phyloP scores from a whole-genome alignment of 106 monocot species.

The Vanilla planifolia region DNA sequence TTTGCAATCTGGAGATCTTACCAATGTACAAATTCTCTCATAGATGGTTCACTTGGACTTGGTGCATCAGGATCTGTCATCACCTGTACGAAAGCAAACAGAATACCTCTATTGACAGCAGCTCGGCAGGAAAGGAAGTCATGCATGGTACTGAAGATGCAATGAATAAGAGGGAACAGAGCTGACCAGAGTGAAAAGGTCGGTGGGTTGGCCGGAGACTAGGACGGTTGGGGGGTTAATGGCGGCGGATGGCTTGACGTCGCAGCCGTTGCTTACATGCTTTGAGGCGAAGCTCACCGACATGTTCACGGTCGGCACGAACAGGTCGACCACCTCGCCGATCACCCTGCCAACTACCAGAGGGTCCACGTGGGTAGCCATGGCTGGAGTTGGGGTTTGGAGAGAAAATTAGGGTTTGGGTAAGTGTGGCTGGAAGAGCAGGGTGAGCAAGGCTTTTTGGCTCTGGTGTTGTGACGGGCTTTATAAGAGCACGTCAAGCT shows the following conservation, averaged over 20 bases:
- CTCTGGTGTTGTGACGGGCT: too few species aligned
- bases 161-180: not conserved
- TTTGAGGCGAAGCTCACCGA: conserved; percentile 5
- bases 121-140: too few species aligned
- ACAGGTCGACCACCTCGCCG: conserved; percentile 20
- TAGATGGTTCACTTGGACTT: conserved; percentile 77
- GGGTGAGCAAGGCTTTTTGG: too few species aligned
- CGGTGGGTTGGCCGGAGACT: not conserved
- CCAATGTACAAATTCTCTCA: conserved; percentile 87
- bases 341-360: conserved; percentile 24
- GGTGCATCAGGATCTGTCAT: conserved; percentile 96
- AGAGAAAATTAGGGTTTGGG: too few species aligned
- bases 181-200: conserved; percentile 22
- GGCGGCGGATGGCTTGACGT: conserved; percentile 13
- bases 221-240: conserved; percentile 4
- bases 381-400: too few species aligned
- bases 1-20: conserved; percentile 1
- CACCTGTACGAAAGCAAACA: conserved; percentile 45
- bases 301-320: conserved; percentile 7
- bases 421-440: too few species aligned
- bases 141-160: too few species aligned
- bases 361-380: conserved; percentile 8
- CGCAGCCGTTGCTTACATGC: conserved; percentile 20
- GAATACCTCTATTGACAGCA: too few species aligned
- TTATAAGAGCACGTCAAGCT: too few species aligned